These are phyloP conservation scores for Cryoendolithus antarcticus DNA, from an alignment of 2,329 filamentous ascomycete species.

Conservation along the genomic window DNA sequence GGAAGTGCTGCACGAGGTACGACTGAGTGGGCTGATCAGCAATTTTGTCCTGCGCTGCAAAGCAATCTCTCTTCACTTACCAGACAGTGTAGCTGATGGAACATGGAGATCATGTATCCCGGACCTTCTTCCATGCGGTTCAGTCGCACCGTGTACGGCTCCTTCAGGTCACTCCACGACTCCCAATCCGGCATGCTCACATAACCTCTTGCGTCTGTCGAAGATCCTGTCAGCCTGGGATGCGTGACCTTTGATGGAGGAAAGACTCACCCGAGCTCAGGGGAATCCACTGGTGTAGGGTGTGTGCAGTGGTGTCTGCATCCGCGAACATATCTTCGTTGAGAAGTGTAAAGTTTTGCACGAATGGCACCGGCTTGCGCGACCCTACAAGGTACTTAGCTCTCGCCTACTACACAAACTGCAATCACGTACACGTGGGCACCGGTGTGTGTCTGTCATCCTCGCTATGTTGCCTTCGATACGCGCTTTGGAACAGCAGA, in stretches of 20 bases:
- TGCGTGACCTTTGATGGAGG: neutral
- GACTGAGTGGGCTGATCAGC: neutral
- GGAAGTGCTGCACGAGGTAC: constrained; percentile 4
- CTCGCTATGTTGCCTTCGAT: too few relatives aligned
- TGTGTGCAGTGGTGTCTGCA: constrained; percentile 2
- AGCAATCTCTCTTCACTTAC: constrained; percentile 2
- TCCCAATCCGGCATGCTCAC: constrained; percentile 3
- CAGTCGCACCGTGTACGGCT: constrained; percentile 3
- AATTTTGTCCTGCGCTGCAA: neutral
- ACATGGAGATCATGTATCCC: constrained; percentile 14
- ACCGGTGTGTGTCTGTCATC: too few relatives aligned
- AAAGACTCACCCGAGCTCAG: constrained; percentile 3
- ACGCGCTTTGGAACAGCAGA: too few relatives aligned
- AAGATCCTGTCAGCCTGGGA: neutral
- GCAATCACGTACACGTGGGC: too few relatives aligned
- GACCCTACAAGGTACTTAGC: too few relatives aligned
- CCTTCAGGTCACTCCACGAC: constrained; percentile 2
- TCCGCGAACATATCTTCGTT: constrained; percentile 6
- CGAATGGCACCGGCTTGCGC: too few relatives aligned
- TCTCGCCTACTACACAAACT: too few relatives aligned
- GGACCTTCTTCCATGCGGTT: constrained; percentile 4
- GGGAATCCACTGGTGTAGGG: constrained; percentile 5
- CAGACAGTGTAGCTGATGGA: constrained; percentile 20
- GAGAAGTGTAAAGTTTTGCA: constrained; percentile 4
- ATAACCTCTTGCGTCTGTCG: constrained; percentile 4